These are phyloP conservation scores for Pseudognaphalium luteoalbum DNA, from an alignment of 129 eudicot species.

Conservation along the genomic window DNA sequence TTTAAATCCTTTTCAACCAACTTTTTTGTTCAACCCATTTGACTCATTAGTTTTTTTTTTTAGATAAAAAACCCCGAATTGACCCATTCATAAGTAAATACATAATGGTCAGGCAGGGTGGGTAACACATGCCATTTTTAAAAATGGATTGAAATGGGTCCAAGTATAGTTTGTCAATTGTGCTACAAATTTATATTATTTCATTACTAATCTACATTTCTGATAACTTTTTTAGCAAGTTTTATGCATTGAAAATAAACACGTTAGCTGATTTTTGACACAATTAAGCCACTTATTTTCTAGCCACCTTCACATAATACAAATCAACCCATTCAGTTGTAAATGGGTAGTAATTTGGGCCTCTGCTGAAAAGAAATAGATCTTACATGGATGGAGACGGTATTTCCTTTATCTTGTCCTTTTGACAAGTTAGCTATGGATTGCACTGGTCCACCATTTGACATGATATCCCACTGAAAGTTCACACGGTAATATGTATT, in stretches of 20 bases:
- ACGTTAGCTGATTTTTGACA: not conserved
- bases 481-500: not conserved
- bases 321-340: not conserved
- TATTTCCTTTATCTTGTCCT: constrained; percentile 87
- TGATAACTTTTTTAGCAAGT: no score
- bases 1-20: not conserved
- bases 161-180: no score
- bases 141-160: not conserved
- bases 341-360: not conserved
- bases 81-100: not conserved
- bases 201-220: not conserved
- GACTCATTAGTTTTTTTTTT: not conserved
- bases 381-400: constrained; percentile 80
- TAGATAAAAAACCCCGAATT: not conserved
- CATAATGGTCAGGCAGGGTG: not conserved
- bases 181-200: not conserved
- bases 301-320: not conserved
- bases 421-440: constrained; percentile 72
- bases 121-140: not conserved
- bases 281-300: not conserved
- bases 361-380: not conserved
- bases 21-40: not conserved
- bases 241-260: no score
- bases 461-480: constrained; percentile 86
- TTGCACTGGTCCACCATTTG: constrained; percentile 68